Conservation (phyloP, 208 protist species). For the Trypanosoma brucei region DNA sequence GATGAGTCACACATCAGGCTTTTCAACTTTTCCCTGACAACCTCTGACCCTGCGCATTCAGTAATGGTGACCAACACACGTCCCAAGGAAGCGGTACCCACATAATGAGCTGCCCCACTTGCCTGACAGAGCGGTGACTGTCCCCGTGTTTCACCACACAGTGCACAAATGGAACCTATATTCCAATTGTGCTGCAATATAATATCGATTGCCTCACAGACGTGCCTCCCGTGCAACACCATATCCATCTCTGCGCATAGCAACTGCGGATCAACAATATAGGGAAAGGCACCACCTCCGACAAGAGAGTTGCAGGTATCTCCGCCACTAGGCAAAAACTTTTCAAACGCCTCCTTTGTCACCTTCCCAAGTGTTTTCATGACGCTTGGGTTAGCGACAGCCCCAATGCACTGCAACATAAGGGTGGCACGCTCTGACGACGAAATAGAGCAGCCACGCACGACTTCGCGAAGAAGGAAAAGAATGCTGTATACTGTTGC, state of each 20-base stretch:
- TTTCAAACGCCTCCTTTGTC: conserved; percentile 70
- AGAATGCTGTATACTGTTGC: conserved; percentile 89
- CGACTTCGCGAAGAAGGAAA: conserved; percentile 79
- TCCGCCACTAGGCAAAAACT: conserved; percentile 22
- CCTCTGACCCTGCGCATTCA: conserved; percentile 75
- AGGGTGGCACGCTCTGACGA: conserved; percentile 66
- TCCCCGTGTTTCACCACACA: conserved; percentile 64
- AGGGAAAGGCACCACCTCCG: no score
- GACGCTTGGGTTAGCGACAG: conserved; percentile 72
- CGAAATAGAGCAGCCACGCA: conserved; percentile 80
- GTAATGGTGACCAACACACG: conserved; percentile 77
- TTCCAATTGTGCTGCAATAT: conserved; percentile 76
- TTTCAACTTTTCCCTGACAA: conserved; percentile 69
- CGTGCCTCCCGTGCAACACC: conserved; percentile 84
- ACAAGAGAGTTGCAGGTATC: conserved; percentile 7
- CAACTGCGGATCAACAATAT: conserved; percentile 67
- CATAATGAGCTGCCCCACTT: conserved; percentile 76
- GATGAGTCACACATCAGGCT: conserved; percentile 63
- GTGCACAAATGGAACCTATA: conserved; percentile 61
- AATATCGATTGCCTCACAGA: conserved; percentile 77
- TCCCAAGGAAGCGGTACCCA: conserved; percentile 56
- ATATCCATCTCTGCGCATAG: conserved; percentile 89
- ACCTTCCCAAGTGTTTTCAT: conserved; percentile 86
- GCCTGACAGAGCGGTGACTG: conserved; percentile 66
- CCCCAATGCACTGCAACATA: conserved; percentile 78